Percentiles rank a stretch among this genome's conserved stretches.
phyloP scores from a whole-genome alignment of 345 rosid species.

The Rhizophora mangle region DNA sequence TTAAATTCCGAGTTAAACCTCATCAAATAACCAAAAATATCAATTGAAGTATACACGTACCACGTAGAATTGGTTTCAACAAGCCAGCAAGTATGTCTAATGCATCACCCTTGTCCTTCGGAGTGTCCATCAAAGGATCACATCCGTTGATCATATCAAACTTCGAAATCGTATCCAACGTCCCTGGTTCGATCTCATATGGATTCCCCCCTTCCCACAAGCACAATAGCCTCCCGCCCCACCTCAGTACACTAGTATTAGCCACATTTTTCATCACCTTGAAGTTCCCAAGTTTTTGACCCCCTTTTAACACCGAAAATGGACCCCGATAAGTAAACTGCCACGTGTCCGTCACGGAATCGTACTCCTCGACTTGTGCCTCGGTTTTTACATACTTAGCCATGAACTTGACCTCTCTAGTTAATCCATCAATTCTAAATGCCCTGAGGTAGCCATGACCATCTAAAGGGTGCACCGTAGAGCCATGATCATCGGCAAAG shows the following conservation, averaged over 20 bases:
- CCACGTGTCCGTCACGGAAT: conserved; percentile 69
- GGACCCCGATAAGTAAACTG: conserved; percentile 78
- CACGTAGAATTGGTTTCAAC: conserved; percentile 66
- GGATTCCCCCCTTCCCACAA: conserved; percentile 97
- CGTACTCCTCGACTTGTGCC: conserved; percentile 79
- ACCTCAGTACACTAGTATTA: conserved; percentile 72
- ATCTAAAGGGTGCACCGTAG: conserved; percentile 87
- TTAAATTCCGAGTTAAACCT: no score
- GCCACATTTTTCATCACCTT: conserved; percentile 97
- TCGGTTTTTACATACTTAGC: conserved; percentile 82
- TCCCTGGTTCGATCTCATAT: conserved; percentile 63
- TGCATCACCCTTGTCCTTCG: conserved; percentile 18
- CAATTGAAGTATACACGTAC: conserved; percentile 28
- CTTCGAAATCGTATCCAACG: conserved; percentile 68
- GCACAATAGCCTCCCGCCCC: conserved; percentile 75
- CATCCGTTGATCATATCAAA: conserved; percentile 40
- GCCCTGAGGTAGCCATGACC: conserved; percentile 90
- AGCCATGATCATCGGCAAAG: conserved; percentile 81
- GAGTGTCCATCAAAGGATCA: conserved; percentile 15
- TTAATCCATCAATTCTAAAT: conserved; percentile 46
- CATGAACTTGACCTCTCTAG: conserved; percentile 49
- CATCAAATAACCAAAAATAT: no score
- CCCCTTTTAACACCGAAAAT: conserved; percentile 73
- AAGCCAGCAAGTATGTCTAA: conserved; percentile 62
- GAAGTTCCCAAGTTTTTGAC: conserved; percentile 64